phyloP scores from a whole-genome alignment of 2,329 filamentous ascomycete species.

The Beauveria brongniartii region DNA sequence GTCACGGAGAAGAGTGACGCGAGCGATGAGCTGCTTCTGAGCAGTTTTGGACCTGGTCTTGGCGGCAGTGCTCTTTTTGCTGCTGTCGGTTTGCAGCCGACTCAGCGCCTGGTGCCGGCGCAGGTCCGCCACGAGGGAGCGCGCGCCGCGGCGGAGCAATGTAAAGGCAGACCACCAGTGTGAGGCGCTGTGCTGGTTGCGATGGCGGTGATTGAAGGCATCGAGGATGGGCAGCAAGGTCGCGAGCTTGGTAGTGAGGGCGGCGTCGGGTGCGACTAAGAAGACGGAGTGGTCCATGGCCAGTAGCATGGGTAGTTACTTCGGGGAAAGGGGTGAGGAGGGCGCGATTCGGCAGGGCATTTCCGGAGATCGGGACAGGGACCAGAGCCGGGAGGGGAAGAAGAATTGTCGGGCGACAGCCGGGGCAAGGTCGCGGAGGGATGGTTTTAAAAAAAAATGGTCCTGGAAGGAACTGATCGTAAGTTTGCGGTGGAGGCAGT shows the following conservation, averaged over 20 bases:
- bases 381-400: too few relatives aligned
- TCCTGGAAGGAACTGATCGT: not conserved
- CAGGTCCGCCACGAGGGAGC: constrained; percentile 39
- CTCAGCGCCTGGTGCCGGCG: constrained; percentile 9
- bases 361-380: too few relatives aligned
- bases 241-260: constrained; percentile 20
- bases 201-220: constrained; percentile 73
- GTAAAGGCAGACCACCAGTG: constrained; percentile 74
- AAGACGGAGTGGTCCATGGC: not conserved
- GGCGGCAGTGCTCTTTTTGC: constrained; percentile 1
- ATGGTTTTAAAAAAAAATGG: not conserved
- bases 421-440: not conserved
- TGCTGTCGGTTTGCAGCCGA: not conserved
- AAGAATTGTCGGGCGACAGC: too few relatives aligned
- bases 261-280: not conserved
- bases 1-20: not conserved
- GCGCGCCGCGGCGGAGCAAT: constrained; percentile 59
- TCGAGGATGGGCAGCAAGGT: constrained; percentile 51
- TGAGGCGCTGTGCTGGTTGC: constrained; percentile 77
- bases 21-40: not conserved
- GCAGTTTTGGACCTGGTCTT: not conserved
- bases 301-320: not conserved
- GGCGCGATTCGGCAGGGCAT: too few relatives aligned
- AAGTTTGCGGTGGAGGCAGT: not conserved
- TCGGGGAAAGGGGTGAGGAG: too few relatives aligned